These are phyloP conservation scores for Euphorbia celastroides DNA, from an alignment of 441 rosid genomes.

Conservation along the genomic window DNA sequence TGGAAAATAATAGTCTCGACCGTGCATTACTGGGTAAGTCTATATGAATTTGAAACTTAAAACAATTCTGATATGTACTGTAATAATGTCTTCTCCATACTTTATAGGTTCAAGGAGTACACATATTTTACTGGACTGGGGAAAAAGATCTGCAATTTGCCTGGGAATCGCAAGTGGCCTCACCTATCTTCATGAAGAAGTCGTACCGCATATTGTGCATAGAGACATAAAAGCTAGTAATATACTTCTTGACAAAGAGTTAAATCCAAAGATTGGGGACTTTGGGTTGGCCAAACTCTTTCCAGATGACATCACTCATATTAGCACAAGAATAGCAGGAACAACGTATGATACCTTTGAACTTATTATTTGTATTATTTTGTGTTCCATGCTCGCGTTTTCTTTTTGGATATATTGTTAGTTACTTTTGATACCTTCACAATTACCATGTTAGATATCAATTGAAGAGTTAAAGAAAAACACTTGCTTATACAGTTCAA, in stretches of 20 bases:
- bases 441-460: neutral
- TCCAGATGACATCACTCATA: slow-evolving; percentile 85
- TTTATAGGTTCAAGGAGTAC: slow-evolving; percentile 49
- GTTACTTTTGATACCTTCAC: neutral
- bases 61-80: slow-evolving; percentile 1
- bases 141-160: slow-evolving; percentile 69
- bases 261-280: slow-evolving; percentile 84
- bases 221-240: slow-evolving; percentile 94
- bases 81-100: neutral
- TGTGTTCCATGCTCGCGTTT: neutral
- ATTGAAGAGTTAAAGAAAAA: neutral
- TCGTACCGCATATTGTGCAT: slow-evolving; percentile 72
- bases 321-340: slow-evolving; percentile 86
- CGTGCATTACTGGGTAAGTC: slow-evolving; percentile 54
- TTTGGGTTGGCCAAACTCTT: slow-evolving; percentile 94
- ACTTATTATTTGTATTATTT: slow-evolving; percentile 1
- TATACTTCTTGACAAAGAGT: slow-evolving; percentile 70
- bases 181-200: slow-evolving; percentile 80
- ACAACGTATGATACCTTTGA: slow-evolving; percentile 48
- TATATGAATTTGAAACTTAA: neutral
- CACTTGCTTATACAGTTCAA: neutral
- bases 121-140: slow-evolving; percentile 53
- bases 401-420: neutral
- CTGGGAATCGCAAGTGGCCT: slow-evolving; percentile 75
- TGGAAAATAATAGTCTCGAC: slow-evolving; percentile 78